Evolutionary conservation across 306 rosid species (phyloP).

Genomic region (Prosopis cineraria): DNA sequence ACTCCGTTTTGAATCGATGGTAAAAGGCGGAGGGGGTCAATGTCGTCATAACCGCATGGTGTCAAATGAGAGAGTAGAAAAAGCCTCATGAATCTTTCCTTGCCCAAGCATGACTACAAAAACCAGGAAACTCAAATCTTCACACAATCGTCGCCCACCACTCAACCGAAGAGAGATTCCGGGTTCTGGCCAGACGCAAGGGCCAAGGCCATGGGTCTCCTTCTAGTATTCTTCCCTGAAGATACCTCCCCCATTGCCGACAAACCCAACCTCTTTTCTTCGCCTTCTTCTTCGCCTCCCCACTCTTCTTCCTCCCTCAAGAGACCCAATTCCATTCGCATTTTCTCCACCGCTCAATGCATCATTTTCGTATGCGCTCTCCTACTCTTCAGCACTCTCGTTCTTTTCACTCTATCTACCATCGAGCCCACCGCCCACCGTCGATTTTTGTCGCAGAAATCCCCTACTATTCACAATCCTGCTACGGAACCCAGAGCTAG

Average conservation of each 20-base stretch:
- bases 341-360: slow-evolving; percentile 67
- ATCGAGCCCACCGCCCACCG: slow-evolving; percentile 60
- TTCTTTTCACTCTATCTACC: slow-evolving; percentile 85
- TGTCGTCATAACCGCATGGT: too few species aligned
- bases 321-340: slow-evolving; percentile 37
- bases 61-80: background rate
- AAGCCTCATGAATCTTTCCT: background rate
- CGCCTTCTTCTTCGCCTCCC: background rate
- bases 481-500: background rate
- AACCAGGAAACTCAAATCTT: background rate
- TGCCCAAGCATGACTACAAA: background rate
- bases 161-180: background rate
- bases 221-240: slow-evolving; percentile 73
- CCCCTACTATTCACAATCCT: background rate
- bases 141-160: background rate
- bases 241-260: slow-evolving; percentile 45
- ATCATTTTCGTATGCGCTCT: slow-evolving; percentile 78
- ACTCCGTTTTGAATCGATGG: background rate
- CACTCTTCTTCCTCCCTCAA: background rate
- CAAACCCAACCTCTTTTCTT: slow-evolving; percentile 38
- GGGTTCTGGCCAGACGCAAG: slow-evolving; percentile 40
- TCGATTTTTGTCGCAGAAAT: slow-evolving; percentile 37
- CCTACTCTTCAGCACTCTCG: slow-evolving; percentile 71
- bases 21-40: background rate
- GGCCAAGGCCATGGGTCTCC: slow-evolving; percentile 56